Base-by-base conservation (phyloP, 1,139 yeast genomes). In the Pneumocystis carinii region DNA sequence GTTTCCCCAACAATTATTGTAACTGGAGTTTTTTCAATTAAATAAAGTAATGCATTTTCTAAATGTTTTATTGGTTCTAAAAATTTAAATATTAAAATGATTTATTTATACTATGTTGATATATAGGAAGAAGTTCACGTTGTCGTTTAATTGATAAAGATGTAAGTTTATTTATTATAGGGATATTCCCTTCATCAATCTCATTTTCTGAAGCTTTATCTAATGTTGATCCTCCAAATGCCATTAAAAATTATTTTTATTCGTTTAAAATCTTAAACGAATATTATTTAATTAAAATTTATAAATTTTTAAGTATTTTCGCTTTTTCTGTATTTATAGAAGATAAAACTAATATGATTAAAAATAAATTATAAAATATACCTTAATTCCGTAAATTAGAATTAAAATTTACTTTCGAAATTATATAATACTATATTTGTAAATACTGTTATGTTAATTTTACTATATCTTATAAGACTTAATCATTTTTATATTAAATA, bases 1-100 rank as follows among this genome's bases (percentile, higher is more conserved):
- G 95, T 87, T 71, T 87, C 95, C 65, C 95, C 95, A 67, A 87
- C 81, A 1, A 88, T 81, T 3, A 88, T 78, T 5, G 83, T 78
- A 0, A 87, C 87, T 72, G 87, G 95, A 69, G 86, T 84, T 5
- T 64, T 63, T 59, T 68, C 67, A n/a, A 70, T 32, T 32, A 67
- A 42, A 48, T 65, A 65, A 41, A 67, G 67, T 5, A 69, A 53
- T 41, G 59, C 57, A 48, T 48, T 27, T 19, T 48, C 55, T 48
- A 19, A 24, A 24, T 3, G 27, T 48, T 48, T 19, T 3, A 41
- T 41, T 41, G 53, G 19, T 12, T 29, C 24, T 48, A 42, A 48
- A 59, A 17, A 17, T 35, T 32, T 24, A n/a, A 19, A 24, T 38
- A 59, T 36, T 3, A 35, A 42, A 19, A 55, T 48, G 35, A 15